Conservation (phyloP, 2,329 filamentous ascomycete species). For the Colletotrichum sp. region DNA sequence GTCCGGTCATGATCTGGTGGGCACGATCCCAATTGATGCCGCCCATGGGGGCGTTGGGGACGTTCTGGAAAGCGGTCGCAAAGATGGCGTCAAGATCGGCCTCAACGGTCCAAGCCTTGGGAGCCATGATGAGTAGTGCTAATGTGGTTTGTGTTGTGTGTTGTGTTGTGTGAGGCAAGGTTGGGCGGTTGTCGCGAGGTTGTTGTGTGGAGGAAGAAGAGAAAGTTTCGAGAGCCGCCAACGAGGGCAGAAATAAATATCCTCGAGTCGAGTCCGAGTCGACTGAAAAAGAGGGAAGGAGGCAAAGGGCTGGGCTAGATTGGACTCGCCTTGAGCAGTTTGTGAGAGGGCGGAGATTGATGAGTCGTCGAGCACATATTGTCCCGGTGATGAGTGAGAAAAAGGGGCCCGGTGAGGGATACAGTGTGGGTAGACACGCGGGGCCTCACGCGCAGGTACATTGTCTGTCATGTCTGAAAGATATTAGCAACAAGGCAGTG, state of each 20-base stretch:
- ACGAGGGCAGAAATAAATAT: neutral
- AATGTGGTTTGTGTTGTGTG: neutral
- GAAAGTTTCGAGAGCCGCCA: neutral
- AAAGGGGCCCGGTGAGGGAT: neutral
- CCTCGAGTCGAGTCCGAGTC: neutral
- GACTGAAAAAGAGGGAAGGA: neutral
- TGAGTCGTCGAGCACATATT: neutral
- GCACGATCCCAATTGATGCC: conserved; percentile 38
- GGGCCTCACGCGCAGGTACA: neutral
- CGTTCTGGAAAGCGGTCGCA: conserved; percentile 30
- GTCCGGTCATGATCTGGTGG: conserved; percentile 32
- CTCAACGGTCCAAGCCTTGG: conserved; percentile 31
- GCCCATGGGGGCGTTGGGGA: conserved; percentile 25
- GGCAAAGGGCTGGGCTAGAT: neutral
- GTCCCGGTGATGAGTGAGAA: neutral
- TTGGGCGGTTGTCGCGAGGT: neutral
- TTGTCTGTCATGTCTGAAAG: neutral
- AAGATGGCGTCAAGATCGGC: conserved; percentile 45
- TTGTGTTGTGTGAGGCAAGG: neutral
- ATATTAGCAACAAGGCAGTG: neutral
- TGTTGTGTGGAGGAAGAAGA: neutral
- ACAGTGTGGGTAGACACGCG: neutral
- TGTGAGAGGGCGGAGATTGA: neutral
- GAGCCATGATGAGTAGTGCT: neutral
- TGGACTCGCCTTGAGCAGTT: neutral